Evolutionary conservation across 441 rosid species (phyloP), one percentile per base, ranked within the genome.

Genomic region (Adansonia gregorii): DNA sequence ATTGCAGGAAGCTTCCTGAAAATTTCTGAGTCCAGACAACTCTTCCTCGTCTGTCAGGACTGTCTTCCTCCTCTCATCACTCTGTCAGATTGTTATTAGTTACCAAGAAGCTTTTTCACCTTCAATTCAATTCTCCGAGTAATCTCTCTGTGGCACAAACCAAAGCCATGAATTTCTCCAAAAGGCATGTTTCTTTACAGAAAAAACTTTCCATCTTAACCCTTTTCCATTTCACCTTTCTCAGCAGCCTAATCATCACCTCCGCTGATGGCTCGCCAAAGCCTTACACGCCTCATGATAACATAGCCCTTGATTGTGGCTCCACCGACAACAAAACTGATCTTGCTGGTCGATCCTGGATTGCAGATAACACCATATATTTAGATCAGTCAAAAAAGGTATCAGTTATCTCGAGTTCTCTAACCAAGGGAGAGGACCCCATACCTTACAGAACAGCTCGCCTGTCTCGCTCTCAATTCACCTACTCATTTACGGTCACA

Each of bases 401-500:
- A 22, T 51, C 74, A 24, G 12, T 51, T n/a, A 70, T 70, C 22
- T 51, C 60, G 3, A 51, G 8, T 27, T 49, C 73, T 48, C 41
- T 2, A 49, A 6, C 73, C 14, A 9, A 49, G 11, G 73, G 43
- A 14, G 58, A 35, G 41, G 41, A 69, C 22, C 17, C 73, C 59
- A 15, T 70, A 51, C 31, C 49, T 27, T 85, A 85, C 79, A 49
- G 75, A 11, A 48, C 73, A 68, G 58, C 58, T 48, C 41, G 56
- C 17, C 41, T 67, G 82, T 78, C 55, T 76, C 79, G 19, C 4
- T 88, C 6, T 78, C 81, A 3, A 70, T 81, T 1, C 1, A 77
- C n/a, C 51, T 87, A 82, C 72, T 54, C 59, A 4, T 83, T 84
- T 59, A 68, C 77, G 4, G 77, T 86, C 75, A 81, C 81, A 0